Evolutionary conservation across 306 rosid species (phyloP).

Genomic region (Trichosanthes cucumerina): DNA sequence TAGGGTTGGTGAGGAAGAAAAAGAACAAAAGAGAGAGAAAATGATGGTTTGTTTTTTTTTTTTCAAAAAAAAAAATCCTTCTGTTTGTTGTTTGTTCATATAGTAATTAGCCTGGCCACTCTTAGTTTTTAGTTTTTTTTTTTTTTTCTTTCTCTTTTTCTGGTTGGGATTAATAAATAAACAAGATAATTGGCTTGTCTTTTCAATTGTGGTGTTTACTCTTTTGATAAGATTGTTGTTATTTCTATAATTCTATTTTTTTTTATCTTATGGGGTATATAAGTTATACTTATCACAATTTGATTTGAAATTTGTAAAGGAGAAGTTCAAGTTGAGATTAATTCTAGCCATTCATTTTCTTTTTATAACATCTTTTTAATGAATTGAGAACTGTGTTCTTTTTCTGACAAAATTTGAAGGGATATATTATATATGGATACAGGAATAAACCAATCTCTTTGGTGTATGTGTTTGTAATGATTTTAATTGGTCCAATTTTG

Average conservation of each 20-base stretch:
- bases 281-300: neutral
- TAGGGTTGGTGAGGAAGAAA: neutral
- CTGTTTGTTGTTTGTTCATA: neutral
- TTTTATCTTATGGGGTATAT: neutral
- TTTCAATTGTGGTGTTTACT: neutral
- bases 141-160: neutral
- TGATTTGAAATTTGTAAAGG: neutral
- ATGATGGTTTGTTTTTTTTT: neutral
- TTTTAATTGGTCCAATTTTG: neutral
- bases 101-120: neutral
- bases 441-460: neutral
- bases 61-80: neutral
- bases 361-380: neutral
- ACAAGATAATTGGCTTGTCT: slow-evolving; percentile 3
- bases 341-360: neutral
- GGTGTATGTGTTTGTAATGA: neutral
- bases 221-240: neutral
- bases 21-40: neutral
- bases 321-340: neutral
- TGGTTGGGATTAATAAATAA: neutral
- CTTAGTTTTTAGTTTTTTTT: neutral
- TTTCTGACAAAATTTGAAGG: neutral
- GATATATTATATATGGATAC: too few species aligned
- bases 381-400: neutral
- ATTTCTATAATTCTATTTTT: neutral